Conservation (phyloP, 495 filamentous ascomycete species). For the Penicillium herquei region DNA sequence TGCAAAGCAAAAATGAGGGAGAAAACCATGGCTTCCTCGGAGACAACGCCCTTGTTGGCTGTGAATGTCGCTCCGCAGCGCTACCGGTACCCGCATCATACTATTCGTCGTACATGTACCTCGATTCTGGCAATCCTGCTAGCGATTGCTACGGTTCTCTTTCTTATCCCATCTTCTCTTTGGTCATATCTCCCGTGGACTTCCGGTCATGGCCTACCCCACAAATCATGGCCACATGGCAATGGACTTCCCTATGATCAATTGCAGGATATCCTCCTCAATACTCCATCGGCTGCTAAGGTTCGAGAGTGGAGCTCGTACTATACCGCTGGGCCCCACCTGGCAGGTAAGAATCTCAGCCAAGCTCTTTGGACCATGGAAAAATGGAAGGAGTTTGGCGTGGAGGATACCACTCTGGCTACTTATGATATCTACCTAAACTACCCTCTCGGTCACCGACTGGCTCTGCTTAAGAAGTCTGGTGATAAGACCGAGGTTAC, state of each 20-base stretch:
- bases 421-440: slow-evolving; percentile 91
- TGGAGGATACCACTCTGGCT: slow-evolving; percentile 67
- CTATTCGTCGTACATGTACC: slow-evolving; percentile 70
- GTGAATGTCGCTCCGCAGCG: slow-evolving; percentile 43
- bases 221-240: slow-evolving; percentile 42
- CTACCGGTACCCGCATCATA: slow-evolving; percentile 66
- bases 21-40: slow-evolving; percentile 41
- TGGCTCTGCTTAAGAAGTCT: slow-evolving; percentile 69
- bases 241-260: slow-evolving; percentile 61
- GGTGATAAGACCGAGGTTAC: slow-evolving; percentile 47
- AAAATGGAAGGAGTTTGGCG: slow-evolving; percentile 79
- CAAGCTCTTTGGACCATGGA: slow-evolving; percentile 87
- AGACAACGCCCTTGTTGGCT: slow-evolving; percentile 41
- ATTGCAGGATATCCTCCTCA: slow-evolving; percentile 66
- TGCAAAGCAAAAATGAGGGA: slow-evolving; percentile 35
- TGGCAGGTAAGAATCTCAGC: slow-evolving; percentile 84
- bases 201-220: slow-evolving; percentile 29
- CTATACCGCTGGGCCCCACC: slow-evolving; percentile 84
- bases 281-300: slow-evolving; percentile 67
- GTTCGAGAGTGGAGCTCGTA: slow-evolving; percentile 83
- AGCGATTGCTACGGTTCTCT: slow-evolving; percentile 56
- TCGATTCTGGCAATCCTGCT: slow-evolving; percentile 57
- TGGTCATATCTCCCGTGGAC: slow-evolving; percentile 44
- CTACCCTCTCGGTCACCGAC: slow-evolving; percentile 75
- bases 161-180: slow-evolving; percentile 52